Evolutionary conservation across 495 filamentous ascomycete genomes (phyloP).

Genomic region (Penicillium psychrofluorescens): DNA sequence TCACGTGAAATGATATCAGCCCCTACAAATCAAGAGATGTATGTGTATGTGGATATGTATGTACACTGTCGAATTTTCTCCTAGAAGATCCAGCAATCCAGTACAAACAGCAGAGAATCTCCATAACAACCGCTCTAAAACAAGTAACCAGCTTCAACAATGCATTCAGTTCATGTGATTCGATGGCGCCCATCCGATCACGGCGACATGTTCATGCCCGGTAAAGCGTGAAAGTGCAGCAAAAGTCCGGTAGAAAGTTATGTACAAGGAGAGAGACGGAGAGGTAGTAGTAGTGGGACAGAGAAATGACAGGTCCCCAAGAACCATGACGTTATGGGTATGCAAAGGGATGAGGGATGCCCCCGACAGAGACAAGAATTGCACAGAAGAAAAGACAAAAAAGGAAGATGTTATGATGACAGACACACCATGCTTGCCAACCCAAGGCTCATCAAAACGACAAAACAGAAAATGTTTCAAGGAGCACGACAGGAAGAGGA

Average conservation of each 20-base stretch:
- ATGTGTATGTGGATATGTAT: too few relatives aligned
- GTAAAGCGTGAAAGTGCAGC: slow-evolving; percentile 2
- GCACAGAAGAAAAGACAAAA: slow-evolving; percentile 5
- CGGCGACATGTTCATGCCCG: slow-evolving; percentile 7
- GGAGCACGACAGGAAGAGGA: slow-evolving; percentile 9
- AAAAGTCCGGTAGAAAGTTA: slow-evolving; percentile 10
- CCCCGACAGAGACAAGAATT: slow-evolving; percentile 12
- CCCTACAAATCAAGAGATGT: too few relatives aligned
- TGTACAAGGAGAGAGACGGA: slow-evolving; percentile 20
- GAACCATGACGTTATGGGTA: too few relatives aligned
- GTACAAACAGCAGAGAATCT: background rate
- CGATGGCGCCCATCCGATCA: slow-evolving; percentile 9
- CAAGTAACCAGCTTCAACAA: too few relatives aligned
- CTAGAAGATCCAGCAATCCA: too few relatives aligned
- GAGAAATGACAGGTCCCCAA: too few relatives aligned
- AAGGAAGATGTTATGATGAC: slow-evolving; percentile 21
- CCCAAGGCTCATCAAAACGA: slow-evolving; percentile 15
- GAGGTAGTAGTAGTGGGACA: background rate
- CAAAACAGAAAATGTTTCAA: slow-evolving; percentile 8
- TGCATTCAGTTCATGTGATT: slow-evolving; percentile 8
- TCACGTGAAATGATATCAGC: background rate
- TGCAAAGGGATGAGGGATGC: slow-evolving; percentile 13
- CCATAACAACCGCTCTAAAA: too few relatives aligned
- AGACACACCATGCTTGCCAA: slow-evolving; percentile 12
- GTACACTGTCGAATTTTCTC: too few relatives aligned